phyloP scores from a whole-genome alignment of 192 early-diverging fungal genomes.

The Backusella australiensis region DNA sequence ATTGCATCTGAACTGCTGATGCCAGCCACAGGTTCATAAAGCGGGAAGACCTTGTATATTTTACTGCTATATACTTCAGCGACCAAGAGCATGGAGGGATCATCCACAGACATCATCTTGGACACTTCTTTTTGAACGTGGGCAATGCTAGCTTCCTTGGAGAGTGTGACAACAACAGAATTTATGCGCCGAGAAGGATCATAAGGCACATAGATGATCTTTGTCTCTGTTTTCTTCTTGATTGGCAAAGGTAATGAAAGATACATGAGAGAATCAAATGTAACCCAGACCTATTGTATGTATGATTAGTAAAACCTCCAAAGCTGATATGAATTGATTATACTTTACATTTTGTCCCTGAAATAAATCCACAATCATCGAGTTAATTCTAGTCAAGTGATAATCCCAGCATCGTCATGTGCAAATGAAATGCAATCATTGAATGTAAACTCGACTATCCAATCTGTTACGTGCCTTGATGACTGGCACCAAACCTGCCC shows the following conservation, averaged over 20 bases:
- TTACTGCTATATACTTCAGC: no score
- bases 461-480: no score
- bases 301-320: constrained; percentile 11
- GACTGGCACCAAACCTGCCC: no score
- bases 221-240: no score
- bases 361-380: constrained; percentile 56
- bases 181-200: constrained; percentile 38
- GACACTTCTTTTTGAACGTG: constrained; percentile 61
- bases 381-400: constrained; percentile 75
- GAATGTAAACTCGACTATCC: no score
- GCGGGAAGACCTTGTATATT: no score
- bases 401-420: constrained; percentile 56
- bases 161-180: constrained; percentile 52
- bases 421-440: no score
- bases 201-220: constrained; percentile 23
- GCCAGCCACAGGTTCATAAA: no score
- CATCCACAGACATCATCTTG: constrained; percentile 29
- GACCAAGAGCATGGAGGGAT: no score
- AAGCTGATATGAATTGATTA: constrained; percentile 48
- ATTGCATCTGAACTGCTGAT: no score
- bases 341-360: constrained; percentile 59
- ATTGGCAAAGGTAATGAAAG: constrained; percentile 35
- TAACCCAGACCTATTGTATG: constrained; percentile 54
- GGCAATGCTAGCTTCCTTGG: constrained; percentile 61
- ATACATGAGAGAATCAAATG: constrained; percentile 84